Evolutionary conservation across 176 grass and related monocot species (phyloP).

Genomic region (Phoenix dactylifera): DNA sequence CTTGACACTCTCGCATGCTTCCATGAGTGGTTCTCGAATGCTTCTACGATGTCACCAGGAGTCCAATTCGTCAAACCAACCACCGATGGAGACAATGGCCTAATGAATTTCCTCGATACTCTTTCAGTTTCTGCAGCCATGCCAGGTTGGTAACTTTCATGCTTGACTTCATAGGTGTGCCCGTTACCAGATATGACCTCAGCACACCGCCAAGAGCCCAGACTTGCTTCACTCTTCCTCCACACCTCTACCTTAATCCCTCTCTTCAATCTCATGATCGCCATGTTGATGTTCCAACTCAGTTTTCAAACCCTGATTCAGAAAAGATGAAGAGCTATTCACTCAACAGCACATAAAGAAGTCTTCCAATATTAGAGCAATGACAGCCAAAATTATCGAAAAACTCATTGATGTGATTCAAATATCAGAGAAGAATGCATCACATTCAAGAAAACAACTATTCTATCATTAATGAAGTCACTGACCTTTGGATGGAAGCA

Average conservation of each 20-base stretch:
- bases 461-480: too few relatives aligned
- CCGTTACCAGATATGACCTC: conserved; percentile 50
- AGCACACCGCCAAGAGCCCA: conserved; percentile 42
- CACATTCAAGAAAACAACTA: too few relatives aligned
- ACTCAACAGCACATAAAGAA: too few relatives aligned
- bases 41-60: conserved; percentile 40
- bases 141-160: conserved; percentile 6
- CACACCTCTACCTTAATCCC: conserved; percentile 43
- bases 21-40: conserved; percentile 37
- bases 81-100: conserved; percentile 29
- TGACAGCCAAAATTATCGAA: too few relatives aligned
- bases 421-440: too few relatives aligned
- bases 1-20: conserved; percentile 24
- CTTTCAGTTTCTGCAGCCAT: background rate
- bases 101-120: conserved; percentile 39
- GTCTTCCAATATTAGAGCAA: too few relatives aligned
- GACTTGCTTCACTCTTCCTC: conserved; percentile 1
- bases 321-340: too few relatives aligned
- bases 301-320: too few relatives aligned
- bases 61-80: conserved; percentile 13
- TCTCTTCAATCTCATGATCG: conserved; percentile 38
- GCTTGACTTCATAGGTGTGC: conserved; percentile 41
- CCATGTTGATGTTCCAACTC: too few relatives aligned
- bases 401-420: too few relatives aligned
- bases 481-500: too few relatives aligned